phyloP scores from a whole-genome alignment of 208 protist species.

The Crithidia expoeki region DNA sequence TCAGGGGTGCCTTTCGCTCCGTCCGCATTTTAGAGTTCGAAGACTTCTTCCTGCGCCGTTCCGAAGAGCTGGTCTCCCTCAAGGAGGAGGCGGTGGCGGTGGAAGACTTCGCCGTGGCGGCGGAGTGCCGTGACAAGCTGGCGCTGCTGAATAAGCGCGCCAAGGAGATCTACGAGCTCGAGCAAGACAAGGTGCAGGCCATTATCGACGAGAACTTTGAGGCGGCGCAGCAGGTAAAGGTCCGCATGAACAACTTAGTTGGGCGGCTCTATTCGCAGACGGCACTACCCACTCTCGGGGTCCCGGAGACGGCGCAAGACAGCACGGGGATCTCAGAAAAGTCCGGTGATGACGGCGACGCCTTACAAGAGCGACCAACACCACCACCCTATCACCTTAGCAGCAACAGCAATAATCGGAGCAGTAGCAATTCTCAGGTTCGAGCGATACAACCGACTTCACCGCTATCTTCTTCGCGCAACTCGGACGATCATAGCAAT shows the following conservation, averaged over 20 bases:
- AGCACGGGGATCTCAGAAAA: not conserved
- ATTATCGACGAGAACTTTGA: constrained; percentile 92
- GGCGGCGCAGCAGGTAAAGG: constrained; percentile 66
- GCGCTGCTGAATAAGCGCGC: constrained; percentile 63
- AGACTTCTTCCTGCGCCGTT: constrained; percentile 82
- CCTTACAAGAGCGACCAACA: not conserved
- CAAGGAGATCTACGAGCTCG: constrained; percentile 78
- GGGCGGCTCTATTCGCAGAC: constrained; percentile 56
- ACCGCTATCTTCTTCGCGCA: not conserved
- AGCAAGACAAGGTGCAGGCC: constrained; percentile 89
- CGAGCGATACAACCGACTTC: not conserved
- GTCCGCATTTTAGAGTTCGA: constrained; percentile 87
- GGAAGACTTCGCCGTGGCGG: constrained; percentile 73
- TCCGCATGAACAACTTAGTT: constrained; percentile 73
- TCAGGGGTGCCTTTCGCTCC: constrained; percentile 62
- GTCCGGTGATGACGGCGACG: not conserved
- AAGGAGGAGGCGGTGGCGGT: constrained; percentile 76
- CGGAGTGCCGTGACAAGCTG: constrained; percentile 73
- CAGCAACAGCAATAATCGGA: not conserved
- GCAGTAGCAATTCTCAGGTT: not conserved
- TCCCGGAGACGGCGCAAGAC: not conserved
- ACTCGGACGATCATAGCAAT: not conserved
- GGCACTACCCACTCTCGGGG: constrained; percentile 41
- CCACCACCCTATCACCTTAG: not conserved
- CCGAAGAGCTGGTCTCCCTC: constrained; percentile 79